Evolutionary conservation across 441 rosid genomes (phyloP), one percentile per base, ranked within the genome.

Genomic region (Gossypium trilobum): DNA sequence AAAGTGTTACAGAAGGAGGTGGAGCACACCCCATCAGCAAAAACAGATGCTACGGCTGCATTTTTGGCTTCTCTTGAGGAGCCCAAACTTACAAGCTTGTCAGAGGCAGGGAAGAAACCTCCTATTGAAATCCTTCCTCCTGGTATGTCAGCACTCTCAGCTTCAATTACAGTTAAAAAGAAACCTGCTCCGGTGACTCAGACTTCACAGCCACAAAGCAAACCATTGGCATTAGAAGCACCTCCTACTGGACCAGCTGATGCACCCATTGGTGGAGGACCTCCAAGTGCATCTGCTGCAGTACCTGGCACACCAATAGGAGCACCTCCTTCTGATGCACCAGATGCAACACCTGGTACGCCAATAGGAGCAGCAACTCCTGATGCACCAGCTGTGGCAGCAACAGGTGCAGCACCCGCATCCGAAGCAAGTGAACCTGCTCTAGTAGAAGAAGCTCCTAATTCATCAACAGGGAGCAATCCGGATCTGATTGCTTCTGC

Each of bases 61-160:
- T 90, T 92, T 81, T 75, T 95, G 80, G 97, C 96, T 73, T 95
- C 99, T 19, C 91, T 95, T 0, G 93, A 95, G 81, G 96, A 14
- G 46, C 46, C 66, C 23, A 61, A 61, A 61, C 66, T 61, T 61
- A 61, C 66, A 31, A 61, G 66, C 3, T 31, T 61, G 66, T 61
- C 66, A 16, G 46, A 61, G n/a, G 93, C 96, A 10, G 92, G 88
- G 56, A 88, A 83, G 84, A 91, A 89, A 75, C 91, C 93, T 29
- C 92, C 96, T 1, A 86, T 95, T 76, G 95, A 95, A 82, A 87
- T 95, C 74, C 86, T 95, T 51, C 98, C 98, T 58, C 98, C 98
- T 1, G 97, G 98, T 73, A 88, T 92, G 97, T 89, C 97, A 3
- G 89, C 99, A 72, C 88, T 91, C 52, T 82, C 90, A 25, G 90